phyloP scores from a whole-genome alignment of 805 yeast species.

The Osmozyma mogii region DNA sequence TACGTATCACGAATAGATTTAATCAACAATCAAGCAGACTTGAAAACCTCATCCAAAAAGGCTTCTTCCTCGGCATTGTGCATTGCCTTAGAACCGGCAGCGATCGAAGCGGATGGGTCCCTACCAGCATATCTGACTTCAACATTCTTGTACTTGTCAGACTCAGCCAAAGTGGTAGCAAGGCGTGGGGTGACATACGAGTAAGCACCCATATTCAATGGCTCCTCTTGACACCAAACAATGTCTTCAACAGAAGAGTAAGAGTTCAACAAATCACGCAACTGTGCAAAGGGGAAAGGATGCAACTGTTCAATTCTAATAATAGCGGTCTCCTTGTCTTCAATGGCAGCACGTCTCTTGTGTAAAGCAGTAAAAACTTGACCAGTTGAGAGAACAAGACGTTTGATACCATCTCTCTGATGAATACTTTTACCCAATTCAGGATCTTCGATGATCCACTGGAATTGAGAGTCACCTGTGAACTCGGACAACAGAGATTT shows the following conservation, averaged over 20 bases:
- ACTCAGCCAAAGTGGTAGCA: slow-evolving; percentile 65
- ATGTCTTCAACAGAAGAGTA: slow-evolving; percentile 82
- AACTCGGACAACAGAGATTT: slow-evolving; percentile 78
- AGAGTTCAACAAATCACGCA: slow-evolving; percentile 71
- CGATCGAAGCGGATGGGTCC: slow-evolving; percentile 96
- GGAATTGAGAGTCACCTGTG: slow-evolving; percentile 86
- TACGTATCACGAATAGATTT: no score
- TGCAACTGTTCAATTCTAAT: slow-evolving; percentile 89
- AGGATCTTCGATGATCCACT: slow-evolving; percentile 91
- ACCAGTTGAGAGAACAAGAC: slow-evolving; percentile 78
- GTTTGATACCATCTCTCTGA: slow-evolving; percentile 76
- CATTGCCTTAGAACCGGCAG: slow-evolving; percentile 74
- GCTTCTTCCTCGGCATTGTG: slow-evolving; percentile 85
- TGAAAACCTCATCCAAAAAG: slow-evolving; percentile 60
- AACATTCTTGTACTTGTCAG: slow-evolving; percentile 54
- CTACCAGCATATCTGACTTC: slow-evolving; percentile 87
- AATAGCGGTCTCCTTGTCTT: slow-evolving; percentile 78
- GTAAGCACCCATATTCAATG: slow-evolving; percentile 94
- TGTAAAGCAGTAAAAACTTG: slow-evolving; percentile 91
- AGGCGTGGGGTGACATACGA: slow-evolving; percentile 77
- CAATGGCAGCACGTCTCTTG: slow-evolving; percentile 76
- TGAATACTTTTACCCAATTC: slow-evolving; percentile 76
- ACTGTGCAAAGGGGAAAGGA: slow-evolving; percentile 97
- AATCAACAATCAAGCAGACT: no score
- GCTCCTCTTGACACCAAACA: slow-evolving; percentile 98